Conservation (phyloP, 495 filamentous ascomycete genomes). For the Trypethelium eluteriae region DNA sequence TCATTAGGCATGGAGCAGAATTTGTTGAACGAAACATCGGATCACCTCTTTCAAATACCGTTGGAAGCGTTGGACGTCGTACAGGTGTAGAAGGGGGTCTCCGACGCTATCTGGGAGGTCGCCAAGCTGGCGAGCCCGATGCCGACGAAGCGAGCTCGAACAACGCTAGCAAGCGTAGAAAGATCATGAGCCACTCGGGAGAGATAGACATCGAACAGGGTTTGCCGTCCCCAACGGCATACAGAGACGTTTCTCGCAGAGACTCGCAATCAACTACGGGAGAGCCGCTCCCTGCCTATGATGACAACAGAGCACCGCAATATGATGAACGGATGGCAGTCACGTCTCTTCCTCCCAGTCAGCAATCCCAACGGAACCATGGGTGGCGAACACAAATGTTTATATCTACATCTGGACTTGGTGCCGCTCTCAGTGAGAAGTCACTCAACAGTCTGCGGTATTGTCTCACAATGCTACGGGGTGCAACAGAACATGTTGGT, state of each 20-base stretch:
- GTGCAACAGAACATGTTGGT: slow-evolving; percentile 67
- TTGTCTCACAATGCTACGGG: slow-evolving; percentile 66
- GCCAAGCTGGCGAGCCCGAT: slow-evolving; percentile 27
- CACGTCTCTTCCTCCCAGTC: slow-evolving; percentile 18
- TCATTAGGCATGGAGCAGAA: slow-evolving; percentile 69
- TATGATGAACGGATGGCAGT: slow-evolving; percentile 51
- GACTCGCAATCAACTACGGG: slow-evolving; percentile 46
- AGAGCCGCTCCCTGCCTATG: slow-evolving; percentile 72
- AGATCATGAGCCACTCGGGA: slow-evolving; percentile 39
- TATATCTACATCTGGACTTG: slow-evolving; percentile 73
- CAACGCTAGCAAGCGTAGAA: slow-evolving; percentile 55
- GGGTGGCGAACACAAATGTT: slow-evolving; percentile 74
- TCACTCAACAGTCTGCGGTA: slow-evolving; percentile 68
- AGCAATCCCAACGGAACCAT: slow-evolving; percentile 29
- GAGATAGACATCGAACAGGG: slow-evolving; percentile 15
- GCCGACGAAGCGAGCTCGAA: slow-evolving; percentile 38
- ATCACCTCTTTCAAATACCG: slow-evolving; percentile 71
- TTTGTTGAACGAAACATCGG: slow-evolving; percentile 77
- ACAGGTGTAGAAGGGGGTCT: slow-evolving; percentile 79
- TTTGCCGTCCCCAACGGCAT: slow-evolving; percentile 29
- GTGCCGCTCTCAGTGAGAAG: slow-evolving; percentile 80
- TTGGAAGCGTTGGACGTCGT: slow-evolving; percentile 68
- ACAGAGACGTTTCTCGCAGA: slow-evolving; percentile 21
- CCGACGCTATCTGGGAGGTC: slow-evolving; percentile 61
- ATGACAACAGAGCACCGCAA: slow-evolving; percentile 61